Conservation (phyloP, 2,329 filamentous ascomycete genomes). For the Fusarium devonianum region DNA sequence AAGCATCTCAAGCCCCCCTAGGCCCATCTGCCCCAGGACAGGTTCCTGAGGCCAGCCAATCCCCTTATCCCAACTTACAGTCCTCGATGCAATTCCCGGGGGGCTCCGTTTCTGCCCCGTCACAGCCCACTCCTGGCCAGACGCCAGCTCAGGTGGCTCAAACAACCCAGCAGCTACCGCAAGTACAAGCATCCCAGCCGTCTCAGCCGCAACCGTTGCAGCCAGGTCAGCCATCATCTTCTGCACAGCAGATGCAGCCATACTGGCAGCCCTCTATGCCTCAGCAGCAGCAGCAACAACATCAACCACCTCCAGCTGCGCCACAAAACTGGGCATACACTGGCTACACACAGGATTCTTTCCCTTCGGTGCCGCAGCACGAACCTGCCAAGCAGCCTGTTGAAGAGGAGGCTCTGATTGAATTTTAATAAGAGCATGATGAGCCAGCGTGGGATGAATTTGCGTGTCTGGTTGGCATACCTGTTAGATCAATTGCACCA, state of each 20-base stretch:
- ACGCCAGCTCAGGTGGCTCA: conserved; percentile 38
- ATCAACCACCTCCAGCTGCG: conserved; percentile 41
- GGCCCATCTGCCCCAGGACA: conserved; percentile 50
- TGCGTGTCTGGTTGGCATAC: neutral
- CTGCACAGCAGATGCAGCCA: conserved; percentile 45
- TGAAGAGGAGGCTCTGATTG: conserved; percentile 81
- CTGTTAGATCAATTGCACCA: conserved; percentile 4
- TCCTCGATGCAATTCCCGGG: conserved; percentile 55
- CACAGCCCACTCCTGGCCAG: conserved; percentile 45
- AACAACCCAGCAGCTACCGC: conserved; percentile 36
- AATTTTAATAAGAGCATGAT: conserved; percentile 63
- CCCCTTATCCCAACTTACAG: conserved; percentile 62
- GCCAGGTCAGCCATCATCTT: conserved; percentile 43
- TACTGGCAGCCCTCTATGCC: conserved; percentile 49
- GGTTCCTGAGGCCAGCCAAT: conserved; percentile 53
- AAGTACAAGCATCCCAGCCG: no score
- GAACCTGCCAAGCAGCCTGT: conserved; percentile 55
- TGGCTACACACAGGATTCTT: conserved; percentile 65
- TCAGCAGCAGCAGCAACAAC: conserved; percentile 42
- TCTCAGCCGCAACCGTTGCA: conserved; percentile 47
- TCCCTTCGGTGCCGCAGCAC: conserved; percentile 66
- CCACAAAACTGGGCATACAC: conserved; percentile 55
- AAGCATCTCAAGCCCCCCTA: conserved; percentile 46
- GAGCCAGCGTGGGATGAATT: neutral
- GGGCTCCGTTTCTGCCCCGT: conserved; percentile 50